A percentile compares a stretch with the other conserved stretches of the same genome.
These are phyloP conservation scores for Aristolochia fimbriata DNA, from an alignment of 164 flowering plant genomes.

Conservation along the genomic window DNA sequence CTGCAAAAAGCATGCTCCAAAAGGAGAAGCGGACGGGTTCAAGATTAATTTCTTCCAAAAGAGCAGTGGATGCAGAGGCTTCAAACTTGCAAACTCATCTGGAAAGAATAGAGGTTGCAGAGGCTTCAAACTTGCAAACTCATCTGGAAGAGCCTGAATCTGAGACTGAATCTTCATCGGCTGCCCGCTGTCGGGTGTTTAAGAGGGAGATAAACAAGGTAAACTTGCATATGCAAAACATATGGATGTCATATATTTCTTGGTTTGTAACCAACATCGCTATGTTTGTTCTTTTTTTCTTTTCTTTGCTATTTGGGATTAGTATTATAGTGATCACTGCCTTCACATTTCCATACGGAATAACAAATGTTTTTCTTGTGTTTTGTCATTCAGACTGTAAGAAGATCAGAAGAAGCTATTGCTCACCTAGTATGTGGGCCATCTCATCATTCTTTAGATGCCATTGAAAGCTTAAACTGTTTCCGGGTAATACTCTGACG, in stretches of 20 bases:
- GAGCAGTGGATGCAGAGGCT: conserved; percentile 24
- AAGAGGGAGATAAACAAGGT: conserved; percentile 52
- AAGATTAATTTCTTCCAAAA: conserved; percentile 53
- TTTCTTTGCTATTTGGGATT: background rate
- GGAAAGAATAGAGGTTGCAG: conserved; percentile 23
- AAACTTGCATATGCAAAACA: background rate
- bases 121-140: conserved; percentile 21
- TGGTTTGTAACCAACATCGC: background rate
- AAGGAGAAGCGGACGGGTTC: conserved; percentile 49
- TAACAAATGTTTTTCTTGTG: background rate
- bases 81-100: conserved; percentile 21
- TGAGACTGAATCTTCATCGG: conserved; percentile 34
- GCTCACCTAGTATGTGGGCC: conserved; percentile 53
- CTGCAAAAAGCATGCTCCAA: conserved; percentile 56
- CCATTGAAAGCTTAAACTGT: conserved; percentile 42
- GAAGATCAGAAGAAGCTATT: conserved; percentile 46
- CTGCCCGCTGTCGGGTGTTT: conserved; percentile 74
- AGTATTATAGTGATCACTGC: no score
- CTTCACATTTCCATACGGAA: background rate
- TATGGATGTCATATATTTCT: background rate
- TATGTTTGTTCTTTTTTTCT: background rate
- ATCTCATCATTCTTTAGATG: conserved; percentile 48
- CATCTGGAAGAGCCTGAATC: conserved; percentile 12
- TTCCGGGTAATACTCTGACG: conserved; percentile 33
- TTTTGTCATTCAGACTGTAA: conserved; percentile 3